Base-by-base conservation (phyloP, 345 rosid species). In the Pseudoturritis turrita region DNA sequence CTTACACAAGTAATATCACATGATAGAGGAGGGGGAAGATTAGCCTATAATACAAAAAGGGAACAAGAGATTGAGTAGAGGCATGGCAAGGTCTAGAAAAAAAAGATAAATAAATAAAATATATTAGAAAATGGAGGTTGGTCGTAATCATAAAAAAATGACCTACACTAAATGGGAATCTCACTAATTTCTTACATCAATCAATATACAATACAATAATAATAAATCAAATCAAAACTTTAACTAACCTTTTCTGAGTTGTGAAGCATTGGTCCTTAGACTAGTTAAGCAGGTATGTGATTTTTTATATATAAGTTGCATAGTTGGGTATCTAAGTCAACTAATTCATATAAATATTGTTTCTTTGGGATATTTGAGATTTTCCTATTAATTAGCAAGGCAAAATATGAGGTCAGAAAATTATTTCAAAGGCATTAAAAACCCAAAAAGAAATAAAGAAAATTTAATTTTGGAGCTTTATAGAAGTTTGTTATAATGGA, bases 61-160 rank as follows among this genome's bases (percentile, higher is more conserved):
- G 66, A 28, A 23, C 47, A 26, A 26, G 29, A 61, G 62, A 43
- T 84, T 79, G 91, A 89, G 93, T 83, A 79, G 83, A 80, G 67
- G 84, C 59, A 77, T 80, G 82, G 85, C 72, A 82, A 87, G 84
- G 86, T 58, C 71, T 78, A 68, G 65, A 51, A 31, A 35, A 51
- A 60, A 21, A 36, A 73, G 9, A 17, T 17, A 17, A 35, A 2
- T 17, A 23, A 36, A 49, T 58, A 57, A 18, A 25, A 22, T 49
- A 44, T 41, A 15, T 62, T 61, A 22, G 46, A 19, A 70, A 37
- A 28, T 70, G 71, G 70, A 45, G 59, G 75, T 37, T 62, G 71
- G 75, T 76, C 71, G 47, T 37, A 70, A 49, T 62, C 65, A 55
- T 46, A 14, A 55, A 62, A 62, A 13, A 47, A 37, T 37, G 60